These are phyloP conservation scores for Bipolaris cookei DNA, from an alignment of 2,329 filamentous ascomycete species.

Conservation along the genomic window DNA sequence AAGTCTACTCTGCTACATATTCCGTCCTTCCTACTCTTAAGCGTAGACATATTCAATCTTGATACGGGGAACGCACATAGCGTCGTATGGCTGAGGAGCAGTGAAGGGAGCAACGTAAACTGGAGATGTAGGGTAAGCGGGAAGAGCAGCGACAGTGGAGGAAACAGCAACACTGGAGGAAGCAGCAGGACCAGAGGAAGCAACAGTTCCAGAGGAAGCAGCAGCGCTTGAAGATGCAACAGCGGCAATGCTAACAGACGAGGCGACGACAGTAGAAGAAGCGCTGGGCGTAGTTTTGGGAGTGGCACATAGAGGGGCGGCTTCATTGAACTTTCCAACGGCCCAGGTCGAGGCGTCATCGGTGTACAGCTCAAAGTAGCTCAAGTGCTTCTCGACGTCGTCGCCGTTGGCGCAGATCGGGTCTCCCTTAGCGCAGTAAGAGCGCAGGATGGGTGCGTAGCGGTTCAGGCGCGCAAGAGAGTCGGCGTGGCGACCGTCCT, in stretches of 20 bases:
- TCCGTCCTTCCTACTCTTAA: slow-evolving; percentile 27
- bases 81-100: slow-evolving; percentile 24
- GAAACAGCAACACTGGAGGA: neutral
- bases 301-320: slow-evolving; percentile 28
- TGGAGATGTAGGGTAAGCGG: slow-evolving; percentile 29
- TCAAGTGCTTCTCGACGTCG: slow-evolving; percentile 63
- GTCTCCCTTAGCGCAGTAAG: slow-evolving; percentile 67
- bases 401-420: slow-evolving; percentile 69
- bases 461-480: slow-evolving; percentile 28
- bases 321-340: slow-evolving; percentile 31
- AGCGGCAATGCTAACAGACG: slow-evolving; percentile 23
- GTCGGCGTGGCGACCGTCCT: slow-evolving; percentile 18
- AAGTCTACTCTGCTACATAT: slow-evolving; percentile 25
- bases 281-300: slow-evolving; percentile 27
- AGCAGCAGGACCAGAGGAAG: too few species aligned
- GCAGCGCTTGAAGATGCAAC: slow-evolving; percentile 21
- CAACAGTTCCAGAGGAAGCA: neutral
- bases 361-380: slow-evolving; percentile 55
- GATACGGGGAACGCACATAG: slow-evolving; percentile 25
- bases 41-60: slow-evolving; percentile 27
- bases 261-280: slow-evolving; percentile 26
- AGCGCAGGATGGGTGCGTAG: slow-evolving; percentile 60
- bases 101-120: slow-evolving; percentile 28
- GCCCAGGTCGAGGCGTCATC: slow-evolving; percentile 32
- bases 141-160: slow-evolving; percentile 22